Evolutionary conservation across 345 rosid species (phyloP), one percentile per base, ranked within the genome.

Genomic region (Erysimum cheiranthoides): DNA sequence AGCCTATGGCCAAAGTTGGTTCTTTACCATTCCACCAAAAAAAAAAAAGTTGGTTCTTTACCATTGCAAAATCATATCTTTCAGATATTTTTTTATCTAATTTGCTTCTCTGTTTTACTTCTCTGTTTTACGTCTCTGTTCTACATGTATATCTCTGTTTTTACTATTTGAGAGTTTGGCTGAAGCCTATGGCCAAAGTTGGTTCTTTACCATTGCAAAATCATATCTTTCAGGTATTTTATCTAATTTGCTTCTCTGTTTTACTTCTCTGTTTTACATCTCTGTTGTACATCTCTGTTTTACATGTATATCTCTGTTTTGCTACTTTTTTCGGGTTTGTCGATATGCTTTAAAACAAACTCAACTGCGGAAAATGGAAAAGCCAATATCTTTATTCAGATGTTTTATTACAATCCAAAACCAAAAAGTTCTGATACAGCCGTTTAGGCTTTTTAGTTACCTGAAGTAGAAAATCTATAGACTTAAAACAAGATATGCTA

Each of bases 321-420:
- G 8, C 28, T 43, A n/a, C 14, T 25, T 28, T 28, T 40, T 8
- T 5, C 6, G 28, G 52, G n/a, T 63, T 30, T 5, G 38, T 45
- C 9, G n/a, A 32, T 30, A 62, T 43, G 50, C 25, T 43, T 63
- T 18, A 28, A 62, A n/a, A 25, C 11, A 39, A 27, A 63, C 38
- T 28, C 38, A 66, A 12, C 56, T 52, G 12, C 34, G 3, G 2
- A 13, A 53, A 32, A 14, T 10, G 5, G 14, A 35, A 21, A 38
- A 18, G 52, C 28, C 5, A 40, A 25, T 17, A 63, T 42, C 73
- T 70, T 74, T 84, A 77, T 45, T 65, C 25, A 78, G 28, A 71
- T 71, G 73, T 78, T 71, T 68, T 76, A 76, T 70, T 76, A 76
- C 65, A 70, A 51, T 69, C 70, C 79, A 75, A 31, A 59, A 68